Percentiles rank a stretch among this genome's conserved stretches.
Conservation (phyloP, 1,284 basidiomycete species). For the Ustilago lituana region DNA sequence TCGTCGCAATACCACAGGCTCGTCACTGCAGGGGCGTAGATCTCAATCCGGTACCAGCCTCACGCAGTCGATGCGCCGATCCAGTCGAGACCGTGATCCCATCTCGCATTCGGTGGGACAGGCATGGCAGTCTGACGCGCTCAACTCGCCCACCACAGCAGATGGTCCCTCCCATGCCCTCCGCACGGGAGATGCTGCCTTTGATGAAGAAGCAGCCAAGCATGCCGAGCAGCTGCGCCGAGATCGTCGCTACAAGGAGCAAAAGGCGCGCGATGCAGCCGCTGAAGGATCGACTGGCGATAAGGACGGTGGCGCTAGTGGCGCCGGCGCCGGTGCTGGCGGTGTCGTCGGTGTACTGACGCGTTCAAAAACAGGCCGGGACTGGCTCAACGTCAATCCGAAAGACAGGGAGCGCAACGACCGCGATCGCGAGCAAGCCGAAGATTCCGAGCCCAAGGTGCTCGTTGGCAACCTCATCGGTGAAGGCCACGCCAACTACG, state of each 20-base stretch:
- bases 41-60: constrained; percentile 35
- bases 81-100: constrained; percentile 44
- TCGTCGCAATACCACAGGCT: constrained; percentile 56
- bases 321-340: constrained; percentile 5
- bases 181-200: constrained; percentile 59
- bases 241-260: constrained; percentile 59
- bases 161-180: constrained; percentile 39
- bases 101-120: constrained; percentile 19
- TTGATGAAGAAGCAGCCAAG: constrained; percentile 64
- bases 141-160: constrained; percentile 34
- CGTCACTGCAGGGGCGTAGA: constrained; percentile 34
- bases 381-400: constrained; percentile 34
- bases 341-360: constrained; percentile 32
- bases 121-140: constrained; percentile 26
- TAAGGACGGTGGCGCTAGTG: constrained; percentile 9
- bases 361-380: constrained; percentile 39
- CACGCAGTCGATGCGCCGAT: constrained; percentile 21
- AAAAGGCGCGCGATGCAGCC: constrained; percentile 42
- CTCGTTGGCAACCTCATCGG: constrained; percentile 94
- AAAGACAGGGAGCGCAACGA: constrained; percentile 32
- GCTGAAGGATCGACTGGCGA: constrained; percentile 26
- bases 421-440: constrained; percentile 30
- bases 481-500: constrained; percentile 97
- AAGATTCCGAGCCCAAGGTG: constrained; percentile 68
- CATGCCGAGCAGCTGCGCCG: constrained; percentile 60